These are phyloP conservation scores for Penicillium simplicissimum DNA, from an alignment of 495 filamentous ascomycete genomes.

Conservation along the genomic window DNA sequence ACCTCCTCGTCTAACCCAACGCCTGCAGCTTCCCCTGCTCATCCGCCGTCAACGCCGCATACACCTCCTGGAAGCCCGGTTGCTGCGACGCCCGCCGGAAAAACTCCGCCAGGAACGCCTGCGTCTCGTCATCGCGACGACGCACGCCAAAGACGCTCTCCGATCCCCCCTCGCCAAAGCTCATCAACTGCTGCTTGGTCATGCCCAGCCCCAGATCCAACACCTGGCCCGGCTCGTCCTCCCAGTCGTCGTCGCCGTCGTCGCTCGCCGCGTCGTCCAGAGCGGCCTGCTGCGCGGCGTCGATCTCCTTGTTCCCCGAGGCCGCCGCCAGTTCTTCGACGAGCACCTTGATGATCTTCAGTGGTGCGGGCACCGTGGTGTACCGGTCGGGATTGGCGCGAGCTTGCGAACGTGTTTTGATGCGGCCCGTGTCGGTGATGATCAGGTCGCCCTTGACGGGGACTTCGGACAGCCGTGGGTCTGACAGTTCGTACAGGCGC, in stretches of 20 bases:
- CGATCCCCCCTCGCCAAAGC: constrained; percentile 60
- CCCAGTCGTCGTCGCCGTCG: constrained; percentile 78
- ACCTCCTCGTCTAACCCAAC: constrained; percentile 22
- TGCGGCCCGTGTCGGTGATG: constrained; percentile 74
- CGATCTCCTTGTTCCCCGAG: constrained; percentile 59
- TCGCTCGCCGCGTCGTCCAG: constrained; percentile 59
- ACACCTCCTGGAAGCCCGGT: constrained; percentile 74
- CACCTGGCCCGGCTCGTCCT: constrained; percentile 71
- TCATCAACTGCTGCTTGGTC: constrained; percentile 77
- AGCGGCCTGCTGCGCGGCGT: constrained; percentile 54
- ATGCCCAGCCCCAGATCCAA: constrained; percentile 69
- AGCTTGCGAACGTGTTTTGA: constrained; percentile 88
- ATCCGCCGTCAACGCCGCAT: constrained; percentile 62
- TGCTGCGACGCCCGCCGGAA: constrained; percentile 73
- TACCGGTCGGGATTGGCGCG: constrained; percentile 84
- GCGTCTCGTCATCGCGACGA: constrained; percentile 88
- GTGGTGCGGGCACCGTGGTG: constrained; percentile 80
- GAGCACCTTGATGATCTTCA: constrained; percentile 96
- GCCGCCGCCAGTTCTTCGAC: constrained; percentile 75
- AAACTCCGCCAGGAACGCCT: constrained; percentile 77
- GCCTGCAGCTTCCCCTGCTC: constrained; percentile 72
- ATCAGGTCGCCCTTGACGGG: constrained; percentile 91
- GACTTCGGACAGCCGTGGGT: constrained; percentile 75
- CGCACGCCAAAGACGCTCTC: constrained; percentile 57
- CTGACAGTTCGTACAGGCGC: constrained; percentile 83